Base-by-base conservation (phyloP, 805 yeast genomes). In the Yamadazyma paraphyllophila region DNA sequence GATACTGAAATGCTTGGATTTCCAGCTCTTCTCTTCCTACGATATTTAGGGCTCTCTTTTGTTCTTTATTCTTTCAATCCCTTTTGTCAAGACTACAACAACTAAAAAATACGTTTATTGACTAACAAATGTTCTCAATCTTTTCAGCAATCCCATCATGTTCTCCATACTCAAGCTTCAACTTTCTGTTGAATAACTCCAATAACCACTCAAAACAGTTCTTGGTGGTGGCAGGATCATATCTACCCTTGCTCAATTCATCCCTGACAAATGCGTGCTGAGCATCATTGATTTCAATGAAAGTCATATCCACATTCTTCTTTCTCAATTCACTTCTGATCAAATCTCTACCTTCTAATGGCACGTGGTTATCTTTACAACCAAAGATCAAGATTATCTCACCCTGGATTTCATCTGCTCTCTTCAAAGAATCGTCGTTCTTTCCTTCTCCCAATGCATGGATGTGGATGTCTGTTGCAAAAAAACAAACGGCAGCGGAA, bases 211-310 rank as follows among this genome's bases (percentile, higher is more conserved):
- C 84, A 53, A 82, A 66, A 58, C 92, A 83, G 26, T 80, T 69
- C 51, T 74, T 70, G 15, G 94, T 85, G 44, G 82, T 77, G 1
- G 88, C 88, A n/a, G 89, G 80, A 61, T 86, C 94, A 58, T 79
- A 86, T 56, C 94, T 71, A n/a, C 88, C 95, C 66, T 85, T 86
- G 52, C 88, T 82, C 49, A 72, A 65, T 58, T 85, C 94, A 60
- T 86, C 95, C 51, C 94, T 73, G 44, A 86, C 83, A 56, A 85
- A 86, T 0, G 95, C 94, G 55, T 87, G 95, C 61, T 86, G 90
- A 11, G 95, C 94, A 52, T 79, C 90, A 54, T 82, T 78, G 43
- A 85, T 70, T 63, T 86, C 95, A 66, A 83, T 75, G 60, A 86
- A 84, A 0, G 89, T 82, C 63, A 84, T 78, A 47, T 74, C 80